phyloP scores from a whole-genome alignment of 2,329 filamentous ascomycete genomes.

The Fusarium papillatum region DNA sequence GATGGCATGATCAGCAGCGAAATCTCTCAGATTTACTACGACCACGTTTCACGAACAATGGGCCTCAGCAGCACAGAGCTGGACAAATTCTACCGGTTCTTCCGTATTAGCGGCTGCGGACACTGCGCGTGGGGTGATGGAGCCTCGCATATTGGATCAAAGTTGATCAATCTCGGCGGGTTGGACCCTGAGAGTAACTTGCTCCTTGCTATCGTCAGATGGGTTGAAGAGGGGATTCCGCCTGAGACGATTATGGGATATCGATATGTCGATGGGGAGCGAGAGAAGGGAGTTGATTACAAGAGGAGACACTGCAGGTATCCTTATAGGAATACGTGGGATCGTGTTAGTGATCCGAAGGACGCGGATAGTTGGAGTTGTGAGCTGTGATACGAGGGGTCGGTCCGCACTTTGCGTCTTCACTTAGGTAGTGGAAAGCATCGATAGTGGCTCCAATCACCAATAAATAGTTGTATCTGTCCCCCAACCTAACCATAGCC shows the following conservation, averaged over 20 bases:
- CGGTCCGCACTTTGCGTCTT: not conserved
- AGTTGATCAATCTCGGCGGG: slow-evolving; percentile 30
- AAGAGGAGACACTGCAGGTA: slow-evolving; percentile 34
- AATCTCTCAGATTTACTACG: slow-evolving; percentile 44
- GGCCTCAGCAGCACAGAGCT: slow-evolving; percentile 45
- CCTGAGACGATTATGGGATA: slow-evolving; percentile 56
- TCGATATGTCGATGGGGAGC: slow-evolving; percentile 35
- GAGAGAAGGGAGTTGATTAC: slow-evolving; percentile 22
- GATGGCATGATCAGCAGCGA: slow-evolving; percentile 36
- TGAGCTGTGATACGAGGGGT: not conserved
- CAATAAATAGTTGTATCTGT: too few relatives aligned
- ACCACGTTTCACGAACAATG: slow-evolving; percentile 43
- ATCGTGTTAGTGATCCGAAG: slow-evolving; percentile 10
- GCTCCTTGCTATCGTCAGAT: slow-evolving; percentile 61
- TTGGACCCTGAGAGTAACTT: slow-evolving; percentile 57
- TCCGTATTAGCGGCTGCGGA: slow-evolving; percentile 62
- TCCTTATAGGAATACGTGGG: slow-evolving; percentile 23
- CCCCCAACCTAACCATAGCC: too few relatives aligned
- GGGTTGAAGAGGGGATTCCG: slow-evolving; percentile 59
- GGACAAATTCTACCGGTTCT: slow-evolving; percentile 66
- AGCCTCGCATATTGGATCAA: slow-evolving; percentile 52
- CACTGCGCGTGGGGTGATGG: slow-evolving; percentile 63
- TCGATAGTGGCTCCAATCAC: too few relatives aligned
- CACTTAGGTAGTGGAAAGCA: too few relatives aligned
- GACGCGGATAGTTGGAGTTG: slow-evolving; percentile 27